A percentile compares a stretch with the other conserved stretches of the same genome.
Evolutionary conservation across 169 alveolate genomes (phyloP).

Genomic region (Eimeria maxima): DNA sequence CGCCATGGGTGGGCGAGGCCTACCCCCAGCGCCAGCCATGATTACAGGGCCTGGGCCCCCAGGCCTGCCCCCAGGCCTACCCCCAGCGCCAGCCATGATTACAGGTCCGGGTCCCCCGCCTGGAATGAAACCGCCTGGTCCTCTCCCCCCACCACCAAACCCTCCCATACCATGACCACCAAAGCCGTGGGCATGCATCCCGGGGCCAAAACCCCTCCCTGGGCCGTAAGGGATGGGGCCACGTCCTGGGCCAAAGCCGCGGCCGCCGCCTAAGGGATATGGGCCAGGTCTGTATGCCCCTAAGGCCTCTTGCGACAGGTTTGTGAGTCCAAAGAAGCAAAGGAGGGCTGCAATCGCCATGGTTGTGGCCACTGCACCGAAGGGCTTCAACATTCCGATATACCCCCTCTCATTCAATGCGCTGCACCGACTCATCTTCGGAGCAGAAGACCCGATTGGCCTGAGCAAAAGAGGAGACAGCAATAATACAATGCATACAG

Average conservation of each 20-base stretch:
- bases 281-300: neutral
- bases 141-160: neutral
- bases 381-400: neutral
- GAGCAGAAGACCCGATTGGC: neutral
- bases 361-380: conserved; percentile 3
- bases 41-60: neutral
- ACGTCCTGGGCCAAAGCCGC: neutral
- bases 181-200: neutral
- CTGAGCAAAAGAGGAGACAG: neutral
- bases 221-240: neutral
- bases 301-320: neutral
- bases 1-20: neutral
- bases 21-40: neutral
- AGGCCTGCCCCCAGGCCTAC: too few species aligned
- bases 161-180: neutral
- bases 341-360: neutral
- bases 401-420: too few species aligned
- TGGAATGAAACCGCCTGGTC: neutral
- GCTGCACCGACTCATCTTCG: neutral
- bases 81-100: neutral
- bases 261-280: neutral
- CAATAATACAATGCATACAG: neutral
- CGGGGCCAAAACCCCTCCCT: neutral
- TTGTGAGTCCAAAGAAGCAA: neutral
- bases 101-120: conserved; percentile 3